Conservation (phyloP, 1,139 yeast genomes). For the Suhomyces kunorum region DNA sequence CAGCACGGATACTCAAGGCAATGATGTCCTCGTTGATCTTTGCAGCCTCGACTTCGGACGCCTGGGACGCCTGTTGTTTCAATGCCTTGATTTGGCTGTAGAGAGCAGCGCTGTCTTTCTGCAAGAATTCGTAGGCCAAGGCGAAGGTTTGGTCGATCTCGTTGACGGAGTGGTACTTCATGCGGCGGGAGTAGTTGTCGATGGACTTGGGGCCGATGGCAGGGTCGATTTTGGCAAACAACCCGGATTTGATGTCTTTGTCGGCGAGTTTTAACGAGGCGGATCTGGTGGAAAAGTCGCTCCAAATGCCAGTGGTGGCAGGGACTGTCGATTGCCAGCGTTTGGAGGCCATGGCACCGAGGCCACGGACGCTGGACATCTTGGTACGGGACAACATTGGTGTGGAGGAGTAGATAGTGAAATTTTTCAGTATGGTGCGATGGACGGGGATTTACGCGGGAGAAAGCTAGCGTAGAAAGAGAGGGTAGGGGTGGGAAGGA, state of each 20-base stretch:
- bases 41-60: constrained; percentile 10
- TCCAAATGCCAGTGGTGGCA: constrained; percentile 43
- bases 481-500: too few species aligned
- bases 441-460: constrained; percentile 2
- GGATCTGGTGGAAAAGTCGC: constrained; percentile 46
- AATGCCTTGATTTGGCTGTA: constrained; percentile 23
- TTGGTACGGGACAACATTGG: constrained; percentile 11
- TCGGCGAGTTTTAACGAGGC: constrained; percentile 37
- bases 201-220: constrained; percentile 36
- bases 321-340: constrained; percentile 14
- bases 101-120: constrained; percentile 39
- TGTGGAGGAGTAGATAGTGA: constrained; percentile 3
- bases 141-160: constrained; percentile 74
- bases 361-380: constrained; percentile 10
- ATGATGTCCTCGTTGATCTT: constrained; percentile 22
- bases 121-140: constrained; percentile 61
- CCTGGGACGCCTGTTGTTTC: constrained; percentile 9
- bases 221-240: constrained; percentile 38
- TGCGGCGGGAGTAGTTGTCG: constrained; percentile 20
- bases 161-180: constrained; percentile 61
- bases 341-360: constrained; percentile 12
- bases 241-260: constrained; percentile 30
- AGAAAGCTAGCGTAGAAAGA: too few species aligned
- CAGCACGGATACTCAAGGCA: constrained; percentile 46
- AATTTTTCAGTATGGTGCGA: constrained; percentile 6